Evolutionary conservation across 106 monocot genomes (phyloP), one percentile per base, ranked within the genome.

Genomic region (Hemerocallis citrina): DNA sequence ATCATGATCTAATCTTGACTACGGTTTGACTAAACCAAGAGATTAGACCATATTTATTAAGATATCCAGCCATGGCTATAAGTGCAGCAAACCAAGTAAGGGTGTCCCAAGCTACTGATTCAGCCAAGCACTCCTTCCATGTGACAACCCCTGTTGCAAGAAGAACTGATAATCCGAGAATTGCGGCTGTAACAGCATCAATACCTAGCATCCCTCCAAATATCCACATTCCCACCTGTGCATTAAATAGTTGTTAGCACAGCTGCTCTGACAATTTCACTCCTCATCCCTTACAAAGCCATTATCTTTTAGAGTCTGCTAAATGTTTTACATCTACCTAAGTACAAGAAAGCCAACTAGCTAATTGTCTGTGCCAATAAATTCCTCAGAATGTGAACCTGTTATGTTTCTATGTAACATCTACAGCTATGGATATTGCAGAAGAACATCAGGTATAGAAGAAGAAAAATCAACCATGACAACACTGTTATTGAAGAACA

Each of bases 61-160:
- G 87, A 75, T 96, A 96, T 9, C 91, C 81, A 77, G 96, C 96
- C 96, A 96, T 96, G 50, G 96, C 96, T 43, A 96, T 96, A 42
- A 96, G 84, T 47, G 91, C 96, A 61, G 96, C 96, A 84, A 96
- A 96, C 96, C 96, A 96, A 36, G 96, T 96, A 57, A 96, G 96
- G 28, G 96, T 96, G 63, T 96, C 96, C 96, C 96, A 96, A 59
- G 96, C 96, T 21, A 96, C 96, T 30, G 87, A 48, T 62, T 96
- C 96, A 43, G 81, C 68, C 59, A 96, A 75, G 70, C 96, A 96
- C 65, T 96, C 96, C 62, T 96, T 91, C 96, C 96, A 96, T 67
- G 91, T 96, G 14, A 96, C 96, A 66, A 96, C 96, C 31, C 96
- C 96, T 23, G 81, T 79, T 29, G 70, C 67, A 12, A 96, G 84